Conservation (phyloP, 1,139 yeast species). For the Kodamaea ohmeri region DNA sequence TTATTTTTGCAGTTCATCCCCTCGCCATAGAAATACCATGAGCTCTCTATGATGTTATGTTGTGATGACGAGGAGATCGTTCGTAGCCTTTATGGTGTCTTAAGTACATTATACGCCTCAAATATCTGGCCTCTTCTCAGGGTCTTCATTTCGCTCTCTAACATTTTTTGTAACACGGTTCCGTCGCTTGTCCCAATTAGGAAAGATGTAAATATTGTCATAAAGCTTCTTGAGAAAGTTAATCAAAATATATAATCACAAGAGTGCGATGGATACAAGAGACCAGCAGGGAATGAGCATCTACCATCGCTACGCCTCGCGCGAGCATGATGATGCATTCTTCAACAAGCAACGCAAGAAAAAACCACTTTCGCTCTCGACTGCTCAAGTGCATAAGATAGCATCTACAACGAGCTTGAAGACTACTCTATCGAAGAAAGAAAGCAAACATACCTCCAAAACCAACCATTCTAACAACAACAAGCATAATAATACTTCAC, state of each 20-base stretch:
- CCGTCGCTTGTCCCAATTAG: constrained; percentile 7
- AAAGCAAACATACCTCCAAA: not conserved
- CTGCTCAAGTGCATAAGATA: not conserved
- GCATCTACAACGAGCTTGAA: not conserved
- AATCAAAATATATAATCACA: constrained; percentile 3
- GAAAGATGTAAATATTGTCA: constrained; percentile 7
- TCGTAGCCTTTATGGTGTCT: too few species aligned
- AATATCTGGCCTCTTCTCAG: too few species aligned
- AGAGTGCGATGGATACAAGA: constrained; percentile 1
- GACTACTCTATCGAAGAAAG: not conserved
- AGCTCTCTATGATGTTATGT: too few species aligned
- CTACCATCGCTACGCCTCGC: constrained; percentile 39
- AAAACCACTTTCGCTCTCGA: not conserved
- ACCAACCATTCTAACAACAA: too few species aligned
- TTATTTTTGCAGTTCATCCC: too few species aligned
- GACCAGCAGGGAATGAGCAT: constrained; percentile 21
- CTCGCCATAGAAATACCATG: too few species aligned
- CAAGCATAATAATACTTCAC: too few species aligned
- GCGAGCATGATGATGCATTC: constrained; percentile 33
- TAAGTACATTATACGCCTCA: too few species aligned
- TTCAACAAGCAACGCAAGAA: constrained; percentile 13
- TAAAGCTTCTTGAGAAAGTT: not conserved
- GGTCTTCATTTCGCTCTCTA: not conserved
- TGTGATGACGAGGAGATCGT: too few species aligned
- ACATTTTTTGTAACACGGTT: not conserved